These are phyloP conservation scores for Aureobasidium musti DNA, from an alignment of 2,329 filamentous ascomycete genomes.

Conservation along the genomic window DNA sequence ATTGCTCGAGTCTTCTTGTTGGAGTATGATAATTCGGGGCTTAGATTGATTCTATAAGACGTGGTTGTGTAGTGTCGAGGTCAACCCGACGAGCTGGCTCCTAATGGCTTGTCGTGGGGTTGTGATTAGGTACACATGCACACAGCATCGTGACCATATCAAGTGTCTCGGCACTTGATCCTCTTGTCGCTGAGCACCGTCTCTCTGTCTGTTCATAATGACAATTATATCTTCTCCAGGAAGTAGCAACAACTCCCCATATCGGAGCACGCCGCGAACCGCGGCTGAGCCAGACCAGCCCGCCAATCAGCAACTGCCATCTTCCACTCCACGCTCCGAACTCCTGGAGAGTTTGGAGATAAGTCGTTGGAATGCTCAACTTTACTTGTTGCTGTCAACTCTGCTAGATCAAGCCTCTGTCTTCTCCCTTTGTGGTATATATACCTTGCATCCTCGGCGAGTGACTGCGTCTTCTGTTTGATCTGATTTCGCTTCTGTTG, in stretches of 20 bases:
- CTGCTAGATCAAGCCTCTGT: not conserved
- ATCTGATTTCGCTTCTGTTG: slow-evolving; percentile 7
- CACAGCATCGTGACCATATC: not conserved
- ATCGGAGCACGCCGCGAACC: slow-evolving; percentile 26
- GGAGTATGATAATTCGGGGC: not conserved
- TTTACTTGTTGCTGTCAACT: not conserved
- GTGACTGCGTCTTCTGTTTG: not conserved
- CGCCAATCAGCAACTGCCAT: slow-evolving; percentile 21
- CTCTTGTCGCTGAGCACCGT: not conserved
- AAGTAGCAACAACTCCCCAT: not conserved
- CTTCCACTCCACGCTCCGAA: not conserved
- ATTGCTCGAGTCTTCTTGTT: not conserved
- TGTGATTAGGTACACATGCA: not conserved
- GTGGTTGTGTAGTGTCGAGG: not conserved
- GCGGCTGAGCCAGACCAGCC: not conserved
- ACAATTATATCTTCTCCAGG: not conserved
- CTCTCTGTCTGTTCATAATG: not conserved
- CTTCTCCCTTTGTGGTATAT: not conserved
- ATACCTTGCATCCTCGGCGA: not conserved
- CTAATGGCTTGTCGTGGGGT: slow-evolving; percentile 2
- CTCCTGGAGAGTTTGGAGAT: slow-evolving; percentile 18
- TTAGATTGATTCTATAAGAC: not conserved
- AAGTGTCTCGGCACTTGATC: not conserved
- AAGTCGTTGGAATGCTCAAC: slow-evolving; percentile 22
- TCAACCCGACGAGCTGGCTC: not conserved